Percentiles rank a stretch among this genome's conserved stretches.
Evolutionary conservation across 2,329 filamentous ascomycete genomes (phyloP).

Genomic region (Diplocarpon rosae): DNA sequence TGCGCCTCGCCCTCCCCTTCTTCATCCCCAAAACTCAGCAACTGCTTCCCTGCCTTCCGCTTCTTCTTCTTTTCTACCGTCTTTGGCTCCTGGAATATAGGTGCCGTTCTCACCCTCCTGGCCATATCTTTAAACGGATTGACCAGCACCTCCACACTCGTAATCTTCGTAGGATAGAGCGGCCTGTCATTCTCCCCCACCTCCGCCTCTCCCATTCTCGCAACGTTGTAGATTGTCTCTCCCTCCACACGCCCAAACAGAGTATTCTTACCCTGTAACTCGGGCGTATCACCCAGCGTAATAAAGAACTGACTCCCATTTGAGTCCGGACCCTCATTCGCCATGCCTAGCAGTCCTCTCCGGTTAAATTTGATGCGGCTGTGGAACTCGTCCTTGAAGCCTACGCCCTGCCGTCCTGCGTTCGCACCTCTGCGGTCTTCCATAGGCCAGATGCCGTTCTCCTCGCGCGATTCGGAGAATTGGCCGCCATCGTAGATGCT

Average conservation of each 20-base stretch:
- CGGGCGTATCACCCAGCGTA: constrained; percentile 72
- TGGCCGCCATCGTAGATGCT: constrained; percentile 83
- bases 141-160: constrained; percentile 60
- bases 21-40: constrained; percentile 68
- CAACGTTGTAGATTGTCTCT: constrained; percentile 90
- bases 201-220: constrained; percentile 86
- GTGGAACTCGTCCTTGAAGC: constrained; percentile 79
- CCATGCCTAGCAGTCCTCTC: constrained; percentile 87
- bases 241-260: constrained; percentile 87
- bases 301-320: constrained; percentile 98
- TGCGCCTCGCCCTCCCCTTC: constrained; percentile 41
- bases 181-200: constrained; percentile 74
- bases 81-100: constrained; percentile 34
- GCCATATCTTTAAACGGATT: constrained; percentile 79
- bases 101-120: constrained; percentile 48
- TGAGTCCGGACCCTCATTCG: constrained; percentile 70
- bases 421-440: constrained; percentile 52
- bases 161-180: constrained; percentile 74
- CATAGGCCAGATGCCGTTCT: constrained; percentile 38
- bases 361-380: constrained; percentile 87
- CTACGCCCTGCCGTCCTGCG: constrained; percentile 45
- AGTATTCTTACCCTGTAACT: constrained; percentile 83
- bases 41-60: constrained; percentile 62
- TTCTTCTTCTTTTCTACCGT: constrained; percentile 50
- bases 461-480: constrained; percentile 36